Evolutionary conservation across 2,329 filamentous ascomycete species (phyloP), one percentile per base, ranked within the genome.

Genomic region (Aspergillus candidus): DNA sequence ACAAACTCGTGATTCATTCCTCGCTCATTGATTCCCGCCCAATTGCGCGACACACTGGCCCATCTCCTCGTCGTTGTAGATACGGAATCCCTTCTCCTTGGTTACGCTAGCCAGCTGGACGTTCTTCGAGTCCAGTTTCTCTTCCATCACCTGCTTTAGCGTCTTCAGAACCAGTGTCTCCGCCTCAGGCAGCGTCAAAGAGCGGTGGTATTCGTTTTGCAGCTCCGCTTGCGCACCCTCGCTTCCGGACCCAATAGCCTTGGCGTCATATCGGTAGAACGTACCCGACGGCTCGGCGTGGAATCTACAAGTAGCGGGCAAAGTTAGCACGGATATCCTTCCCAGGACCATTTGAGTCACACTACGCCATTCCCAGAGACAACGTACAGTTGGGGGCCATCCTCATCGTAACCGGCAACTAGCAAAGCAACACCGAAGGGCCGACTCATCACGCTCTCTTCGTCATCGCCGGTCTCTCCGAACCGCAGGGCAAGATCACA

Each of bases 61-160:
- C 93, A 98, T 98, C 75, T 97, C 91, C 63, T 91, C 88, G 61
- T 98, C 93, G 46, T 84, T 86, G 77, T 98, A 98, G 82, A 98
- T 96, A 74, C 88, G 85, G 79, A 98, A 98, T 44, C 93, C 93
- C 72, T 87, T 91, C 56, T 96, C 91, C 77, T 90, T 94, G 51
- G 93, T 98, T 46, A 98, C 93, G 65, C 91, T 97, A 42, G 93
- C 93, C 57, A 98, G 72, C 75, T 98, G 93, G 54, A 98, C 93
- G 65, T 98, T 98, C 81, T 98, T 98, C 53, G 89, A 80, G 67
- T 98, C 93, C 49, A 98, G 78, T 76, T 98, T 98, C 82, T 98
- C 93, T 74, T 98, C 93, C 93, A 98, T 98, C 57, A 98, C 93
- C 74, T 98, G 93, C 79, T 97, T 98, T 68, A 98, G 71, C 32